Conservation (phyloP, 768 basidiomycete genomes). For the Lentinula sp. region DNA sequence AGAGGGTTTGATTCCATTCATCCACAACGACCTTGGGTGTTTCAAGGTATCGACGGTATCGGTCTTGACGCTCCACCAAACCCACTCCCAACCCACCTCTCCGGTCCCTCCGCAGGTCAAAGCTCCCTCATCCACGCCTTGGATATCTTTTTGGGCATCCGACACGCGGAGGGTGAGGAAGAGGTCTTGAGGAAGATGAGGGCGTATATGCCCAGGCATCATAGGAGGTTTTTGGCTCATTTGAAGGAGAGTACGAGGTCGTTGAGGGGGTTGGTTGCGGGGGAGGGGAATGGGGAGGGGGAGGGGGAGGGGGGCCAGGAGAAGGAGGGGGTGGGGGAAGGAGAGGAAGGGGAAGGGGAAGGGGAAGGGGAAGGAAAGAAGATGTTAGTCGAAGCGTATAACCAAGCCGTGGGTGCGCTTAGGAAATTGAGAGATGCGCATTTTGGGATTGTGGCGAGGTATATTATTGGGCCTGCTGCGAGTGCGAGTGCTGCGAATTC, state of each 20-base stretch:
- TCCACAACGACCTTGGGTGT: slow-evolving; percentile 27
- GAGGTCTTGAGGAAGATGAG: slow-evolving; percentile 34
- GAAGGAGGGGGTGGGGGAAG: too few relatives aligned
- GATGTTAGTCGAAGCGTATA: slow-evolving; percentile 33
- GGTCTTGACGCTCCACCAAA: too few relatives aligned
- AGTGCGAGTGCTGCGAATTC: slow-evolving; percentile 13
- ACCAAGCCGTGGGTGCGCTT: slow-evolving; percentile 41
- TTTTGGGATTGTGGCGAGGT: slow-evolving; percentile 48
- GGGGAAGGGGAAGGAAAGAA: too few relatives aligned
- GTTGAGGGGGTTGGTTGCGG: too few relatives aligned
- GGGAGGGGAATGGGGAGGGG: slow-evolving; percentile 5
- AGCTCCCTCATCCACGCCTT: slow-evolving; percentile 52
- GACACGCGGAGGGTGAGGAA: slow-evolving; percentile 15
- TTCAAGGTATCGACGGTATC: slow-evolving; percentile 34
- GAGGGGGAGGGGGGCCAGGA: not conserved
- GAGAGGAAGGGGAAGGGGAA: slow-evolving; percentile 5
- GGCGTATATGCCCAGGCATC: slow-evolving; percentile 55
- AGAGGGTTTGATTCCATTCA: slow-evolving; percentile 37
- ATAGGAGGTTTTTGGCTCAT: slow-evolving; percentile 51
- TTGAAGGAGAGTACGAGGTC: slow-evolving; percentile 15
- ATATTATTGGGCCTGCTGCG: slow-evolving; percentile 46
- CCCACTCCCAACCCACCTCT: slow-evolving; percentile 25
- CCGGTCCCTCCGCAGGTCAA: slow-evolving; percentile 58
- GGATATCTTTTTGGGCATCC: slow-evolving; percentile 45
- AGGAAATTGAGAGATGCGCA: slow-evolving; percentile 54